A percentile compares a stretch with the other conserved stretches of the same genome.
Conservation (phyloP, 1,139 yeast genomes). For the Geotrichum carabidarum region DNA sequence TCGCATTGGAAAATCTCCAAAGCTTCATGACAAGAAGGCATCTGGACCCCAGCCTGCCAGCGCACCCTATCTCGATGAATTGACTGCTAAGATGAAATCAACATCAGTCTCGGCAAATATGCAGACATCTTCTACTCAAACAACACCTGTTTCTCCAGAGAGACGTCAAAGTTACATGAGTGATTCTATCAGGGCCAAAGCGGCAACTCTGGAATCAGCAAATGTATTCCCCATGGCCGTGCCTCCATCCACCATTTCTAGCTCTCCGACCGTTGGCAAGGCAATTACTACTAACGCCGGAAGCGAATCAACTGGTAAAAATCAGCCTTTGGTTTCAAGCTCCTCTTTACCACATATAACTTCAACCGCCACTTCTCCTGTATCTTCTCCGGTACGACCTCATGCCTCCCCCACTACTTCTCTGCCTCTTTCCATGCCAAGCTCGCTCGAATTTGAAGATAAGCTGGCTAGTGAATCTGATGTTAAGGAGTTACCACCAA, state of each 20-base stretch:
- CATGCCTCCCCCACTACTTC: slow-evolving; percentile 24
- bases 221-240: not conserved
- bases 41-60: slow-evolving; percentile 7
- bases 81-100: slow-evolving; percentile 16
- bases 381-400: slow-evolving; percentile 35
- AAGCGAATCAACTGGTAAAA: slow-evolving; percentile 15
- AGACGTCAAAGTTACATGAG: slow-evolving; percentile 13
- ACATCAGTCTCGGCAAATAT: slow-evolving; percentile 7
- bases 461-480: not conserved
- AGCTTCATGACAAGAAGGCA: not conserved
- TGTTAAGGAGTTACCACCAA: not conserved
- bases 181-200: not conserved
- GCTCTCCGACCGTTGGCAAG: too few species aligned
- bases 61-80: slow-evolving; percentile 17
- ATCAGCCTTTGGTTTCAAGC: not conserved
- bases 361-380: slow-evolving; percentile 28
- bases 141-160: slow-evolving; percentile 17
- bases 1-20: slow-evolving; percentile 20
- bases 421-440: not conserved
- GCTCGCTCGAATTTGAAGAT: too few species aligned
- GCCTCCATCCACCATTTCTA: slow-evolving; percentile 18
- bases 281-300: not conserved
- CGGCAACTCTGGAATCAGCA: slow-evolving; percentile 1
- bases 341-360: slow-evolving; percentile 32
- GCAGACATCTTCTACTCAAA: slow-evolving; percentile 2